A percentile compares a stretch with the other conserved stretches of the same genome.
phyloP scores from a whole-genome alignment of 257 asterid species.

The Orobanche coerulescens region DNA sequence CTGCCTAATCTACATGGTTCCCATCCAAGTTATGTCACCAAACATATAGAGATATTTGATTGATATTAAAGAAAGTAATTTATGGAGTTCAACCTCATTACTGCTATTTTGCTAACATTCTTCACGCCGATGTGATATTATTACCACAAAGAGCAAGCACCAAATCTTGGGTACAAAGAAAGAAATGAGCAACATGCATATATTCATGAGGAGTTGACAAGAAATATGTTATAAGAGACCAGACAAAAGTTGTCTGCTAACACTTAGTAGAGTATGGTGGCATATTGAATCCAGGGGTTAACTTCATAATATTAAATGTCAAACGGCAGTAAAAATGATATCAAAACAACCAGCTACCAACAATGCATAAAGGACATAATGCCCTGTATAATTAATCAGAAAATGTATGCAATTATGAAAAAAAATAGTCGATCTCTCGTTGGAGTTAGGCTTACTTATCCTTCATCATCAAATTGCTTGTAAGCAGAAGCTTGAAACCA shows the following conservation, averaged over 20 bases:
- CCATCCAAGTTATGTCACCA: not conserved
- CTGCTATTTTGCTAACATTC: not conserved
- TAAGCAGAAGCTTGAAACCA: slow-evolving; percentile 69
- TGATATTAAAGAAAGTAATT: slow-evolving; percentile 2
- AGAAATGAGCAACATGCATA: not conserved
- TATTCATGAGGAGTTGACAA: slow-evolving; percentile 5
- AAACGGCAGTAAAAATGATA: not conserved
- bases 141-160: not conserved
- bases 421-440: not conserved
- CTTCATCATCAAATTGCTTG: slow-evolving; percentile 55
- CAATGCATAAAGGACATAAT: not conserved
- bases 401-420: not conserved
- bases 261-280: not conserved
- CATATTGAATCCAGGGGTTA: not conserved
- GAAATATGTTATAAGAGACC: not conserved
- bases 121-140: not conserved
- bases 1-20: not conserved
- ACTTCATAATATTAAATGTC: not conserved
- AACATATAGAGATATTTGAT: not conserved
- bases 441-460: slow-evolving; percentile 44
- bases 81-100: slow-evolving; percentile 14
- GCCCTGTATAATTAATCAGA: not conserved
- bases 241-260: not conserved
- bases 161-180: not conserved
- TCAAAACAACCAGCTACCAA: not conserved